A percentile compares a stretch with the other conserved stretches of the same genome.
Evolutionary conservation across 139 green algal species (phyloP).

Genomic region (Chlamydomonas sphaeroides): DNA sequence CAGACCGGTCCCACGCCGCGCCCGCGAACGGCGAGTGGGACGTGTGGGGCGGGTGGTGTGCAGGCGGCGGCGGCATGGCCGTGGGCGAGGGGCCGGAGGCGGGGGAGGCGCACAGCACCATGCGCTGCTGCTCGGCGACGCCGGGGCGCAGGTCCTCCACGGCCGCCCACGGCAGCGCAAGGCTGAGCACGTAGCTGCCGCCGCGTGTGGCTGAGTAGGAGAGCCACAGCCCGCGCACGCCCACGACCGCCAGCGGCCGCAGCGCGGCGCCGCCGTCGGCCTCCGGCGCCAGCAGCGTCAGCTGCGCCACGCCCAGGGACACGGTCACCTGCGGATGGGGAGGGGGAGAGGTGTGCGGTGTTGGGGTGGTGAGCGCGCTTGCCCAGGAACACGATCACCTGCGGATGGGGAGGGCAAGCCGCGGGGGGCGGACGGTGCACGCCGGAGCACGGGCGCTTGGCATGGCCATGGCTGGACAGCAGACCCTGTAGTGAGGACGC

Average conservation of each 20-base stretch:
- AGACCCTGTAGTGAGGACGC: too few species aligned
- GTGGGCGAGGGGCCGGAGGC: too few species aligned
- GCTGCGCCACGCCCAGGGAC: conserved; percentile 60
- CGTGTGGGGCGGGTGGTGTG: too few species aligned
- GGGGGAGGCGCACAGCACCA: conserved; percentile 75
- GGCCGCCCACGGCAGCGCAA: conserved; percentile 69
- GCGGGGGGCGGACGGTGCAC: too few species aligned
- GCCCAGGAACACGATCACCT: conserved; percentile 57
- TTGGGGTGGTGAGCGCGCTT: too few species aligned
- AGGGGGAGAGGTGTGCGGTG: too few species aligned
- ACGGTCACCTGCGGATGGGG: conserved; percentile 48
- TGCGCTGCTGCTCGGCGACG: conserved; percentile 62
- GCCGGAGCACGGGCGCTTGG: too few species aligned
- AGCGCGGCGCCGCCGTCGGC: not conserved
- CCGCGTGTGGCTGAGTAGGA: conserved; percentile 29
- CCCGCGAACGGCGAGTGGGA: not conserved
- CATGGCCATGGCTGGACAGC: too few species aligned
- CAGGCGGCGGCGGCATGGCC: too few species aligned
- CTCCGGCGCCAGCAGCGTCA: conserved; percentile 36
- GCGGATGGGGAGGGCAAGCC: too few species aligned
- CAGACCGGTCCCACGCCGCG: too few species aligned
- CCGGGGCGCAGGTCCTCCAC: conserved; percentile 69
- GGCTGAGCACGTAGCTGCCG: conserved; percentile 60
- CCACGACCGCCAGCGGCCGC: conserved; percentile 20
- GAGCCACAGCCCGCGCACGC: conserved; percentile 63